These are phyloP conservation scores for Calonectria ilicicola DNA, from an alignment of 2,329 filamentous ascomycete genomes.

Conservation along the genomic window DNA sequence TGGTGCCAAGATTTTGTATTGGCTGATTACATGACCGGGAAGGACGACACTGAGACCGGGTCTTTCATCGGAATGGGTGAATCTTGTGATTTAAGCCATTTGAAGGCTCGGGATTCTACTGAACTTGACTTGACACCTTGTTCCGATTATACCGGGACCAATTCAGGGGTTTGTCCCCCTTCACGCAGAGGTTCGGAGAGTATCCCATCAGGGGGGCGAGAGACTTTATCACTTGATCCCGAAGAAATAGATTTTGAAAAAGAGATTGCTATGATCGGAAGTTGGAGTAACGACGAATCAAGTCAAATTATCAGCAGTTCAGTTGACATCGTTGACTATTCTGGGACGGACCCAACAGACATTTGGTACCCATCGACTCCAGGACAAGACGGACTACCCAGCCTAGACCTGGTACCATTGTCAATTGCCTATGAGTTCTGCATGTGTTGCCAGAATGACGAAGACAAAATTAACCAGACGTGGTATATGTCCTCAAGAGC, in stretches of 20 bases:
- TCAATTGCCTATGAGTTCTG: constrained; percentile 41
- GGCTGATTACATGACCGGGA: constrained; percentile 5
- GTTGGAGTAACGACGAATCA: constrained; percentile 31
- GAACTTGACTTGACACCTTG: neutral
- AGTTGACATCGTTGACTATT: neutral
- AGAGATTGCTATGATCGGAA: constrained; percentile 27
- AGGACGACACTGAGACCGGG: neutral
- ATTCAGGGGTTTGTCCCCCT: constrained; percentile 9
- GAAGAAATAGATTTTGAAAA: neutral
- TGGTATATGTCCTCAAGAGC: constrained; percentile 36
- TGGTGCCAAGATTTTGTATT: neutral
- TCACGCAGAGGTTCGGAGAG: neutral
- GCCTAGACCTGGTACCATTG: constrained; percentile 37
- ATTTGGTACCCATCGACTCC: constrained; percentile 33
- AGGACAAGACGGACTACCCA: constrained; percentile 31
- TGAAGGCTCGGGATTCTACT: neutral
- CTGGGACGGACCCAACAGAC: constrained; percentile 6
- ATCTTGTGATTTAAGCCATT: neutral
- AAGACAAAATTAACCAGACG: constrained; percentile 33
- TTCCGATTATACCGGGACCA: constrained; percentile 3
- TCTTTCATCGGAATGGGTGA: constrained; percentile 17
- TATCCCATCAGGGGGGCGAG: neutral
- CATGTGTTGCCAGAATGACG: constrained; percentile 27
- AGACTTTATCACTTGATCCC: neutral
- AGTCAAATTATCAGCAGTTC: neutral